Percentiles rank a stretch among this genome's conserved stretches.
Conservation (phyloP, 192 early-diverging fungal genomes). For the Endogone sp. region DNA sequence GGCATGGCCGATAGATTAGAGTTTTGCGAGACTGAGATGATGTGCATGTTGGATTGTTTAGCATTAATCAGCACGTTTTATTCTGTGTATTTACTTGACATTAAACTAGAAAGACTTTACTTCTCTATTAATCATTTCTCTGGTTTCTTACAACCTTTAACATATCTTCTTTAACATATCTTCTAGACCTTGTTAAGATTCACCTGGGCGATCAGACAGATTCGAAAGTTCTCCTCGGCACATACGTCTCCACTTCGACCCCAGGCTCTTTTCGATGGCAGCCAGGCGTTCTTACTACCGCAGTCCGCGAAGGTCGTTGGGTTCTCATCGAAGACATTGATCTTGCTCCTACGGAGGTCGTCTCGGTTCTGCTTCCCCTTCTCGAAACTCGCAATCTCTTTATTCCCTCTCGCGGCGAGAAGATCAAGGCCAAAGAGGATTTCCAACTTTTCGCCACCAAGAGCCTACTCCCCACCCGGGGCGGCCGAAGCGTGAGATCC, state of each 20-base stretch:
- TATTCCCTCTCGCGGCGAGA: constrained; percentile 87
- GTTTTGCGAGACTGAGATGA: too few relatives aligned
- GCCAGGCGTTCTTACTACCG: constrained; percentile 87
- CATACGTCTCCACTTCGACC: constrained; percentile 86
- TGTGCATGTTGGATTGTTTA: too few relatives aligned
- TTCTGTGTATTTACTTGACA: constrained; percentile 12
- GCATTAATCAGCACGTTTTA: constrained; percentile 9
- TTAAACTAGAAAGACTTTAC: too few relatives aligned
- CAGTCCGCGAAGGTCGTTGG: constrained; percentile 89
- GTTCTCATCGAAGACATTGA: constrained; percentile 98
- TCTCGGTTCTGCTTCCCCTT: constrained; percentile 87
- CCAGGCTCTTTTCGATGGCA: constrained; percentile 97
- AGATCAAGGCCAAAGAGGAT: constrained; percentile 72
- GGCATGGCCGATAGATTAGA: too few relatives aligned
- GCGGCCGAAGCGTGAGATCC: constrained; percentile 31
- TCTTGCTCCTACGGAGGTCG: constrained; percentile 89
- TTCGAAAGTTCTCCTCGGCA: constrained; percentile 91
- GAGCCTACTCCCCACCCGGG: constrained; percentile 48
- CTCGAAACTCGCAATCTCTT: constrained; percentile 88
- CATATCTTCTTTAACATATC: neutral
- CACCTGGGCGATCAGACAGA: constrained; percentile 97
- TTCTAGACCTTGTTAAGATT: constrained; percentile 77
- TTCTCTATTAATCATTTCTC: too few relatives aligned
- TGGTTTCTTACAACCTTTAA: constrained; percentile 1
- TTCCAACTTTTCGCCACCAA: constrained; percentile 94